phyloP scores from a whole-genome alignment of 2,329 filamentous ascomycete genomes.

The Seiridium unicorne region DNA sequence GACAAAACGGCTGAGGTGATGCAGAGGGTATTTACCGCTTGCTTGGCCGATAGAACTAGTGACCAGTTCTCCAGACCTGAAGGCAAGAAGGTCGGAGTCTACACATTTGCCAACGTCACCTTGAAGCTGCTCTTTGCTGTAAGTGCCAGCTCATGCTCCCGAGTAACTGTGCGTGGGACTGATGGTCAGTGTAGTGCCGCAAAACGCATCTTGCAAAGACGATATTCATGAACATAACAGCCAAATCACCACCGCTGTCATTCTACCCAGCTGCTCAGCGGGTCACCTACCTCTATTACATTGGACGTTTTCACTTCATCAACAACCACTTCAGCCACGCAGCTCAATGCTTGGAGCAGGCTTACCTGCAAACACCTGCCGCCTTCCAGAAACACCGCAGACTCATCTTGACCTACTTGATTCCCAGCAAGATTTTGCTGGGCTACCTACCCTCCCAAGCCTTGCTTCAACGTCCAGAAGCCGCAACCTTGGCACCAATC shows the following conservation, averaged over 20 bases:
- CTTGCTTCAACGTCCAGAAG: slow-evolving; percentile 71
- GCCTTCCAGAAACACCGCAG: slow-evolving; percentile 70
- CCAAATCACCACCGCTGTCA: slow-evolving; percentile 75
- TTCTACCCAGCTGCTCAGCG: slow-evolving; percentile 84
- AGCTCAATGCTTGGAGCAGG: slow-evolving; percentile 70
- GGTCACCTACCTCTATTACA: slow-evolving; percentile 91
- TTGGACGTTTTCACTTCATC: slow-evolving; percentile 85
- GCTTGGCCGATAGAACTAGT: slow-evolving; percentile 75
- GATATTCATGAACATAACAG: slow-evolving; percentile 84
- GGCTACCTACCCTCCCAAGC: slow-evolving; percentile 73
- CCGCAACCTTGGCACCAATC: slow-evolving; percentile 58
- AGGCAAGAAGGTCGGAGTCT: slow-evolving; percentile 84
- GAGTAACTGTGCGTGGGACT: neutral
- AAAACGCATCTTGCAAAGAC: slow-evolving; percentile 83
- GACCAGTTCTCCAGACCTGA: slow-evolving; percentile 68
- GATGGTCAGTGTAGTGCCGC: slow-evolving; percentile 53
- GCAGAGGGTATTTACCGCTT: slow-evolving; percentile 87
- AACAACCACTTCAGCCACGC: slow-evolving; percentile 81
- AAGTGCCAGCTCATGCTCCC: slow-evolving; percentile 21
- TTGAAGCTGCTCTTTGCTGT: slow-evolving; percentile 84
- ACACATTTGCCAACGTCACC: slow-evolving; percentile 88
- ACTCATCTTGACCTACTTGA: slow-evolving; percentile 79
- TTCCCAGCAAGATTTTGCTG: slow-evolving; percentile 78
- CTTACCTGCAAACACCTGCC: slow-evolving; percentile 68
- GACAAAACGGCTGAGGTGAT: slow-evolving; percentile 88